Conservation (phyloP, 2,329 filamentous ascomycete species). For the Colletotrichum aenigma region DNA sequence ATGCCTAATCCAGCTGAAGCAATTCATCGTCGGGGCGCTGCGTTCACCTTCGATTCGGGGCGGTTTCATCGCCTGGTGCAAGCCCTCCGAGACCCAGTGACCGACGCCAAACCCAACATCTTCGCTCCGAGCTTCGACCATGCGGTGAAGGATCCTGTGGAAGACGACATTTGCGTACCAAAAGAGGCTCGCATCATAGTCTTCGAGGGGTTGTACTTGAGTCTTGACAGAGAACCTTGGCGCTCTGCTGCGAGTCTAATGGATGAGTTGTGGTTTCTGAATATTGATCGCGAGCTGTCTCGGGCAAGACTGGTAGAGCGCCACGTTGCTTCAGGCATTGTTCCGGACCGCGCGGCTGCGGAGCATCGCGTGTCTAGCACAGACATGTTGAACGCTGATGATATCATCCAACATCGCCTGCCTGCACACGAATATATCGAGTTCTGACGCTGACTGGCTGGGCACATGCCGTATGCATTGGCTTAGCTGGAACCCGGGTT, state of each 20-base stretch:
- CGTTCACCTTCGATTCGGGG: background rate
- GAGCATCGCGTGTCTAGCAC: background rate
- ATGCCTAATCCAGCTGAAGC: background rate
- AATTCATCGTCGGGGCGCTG: background rate
- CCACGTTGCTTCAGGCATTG: background rate
- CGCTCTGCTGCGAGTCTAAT: background rate
- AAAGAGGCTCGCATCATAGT: background rate
- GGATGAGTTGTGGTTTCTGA: background rate
- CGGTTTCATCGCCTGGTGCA: background rate
- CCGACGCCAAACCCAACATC: background rate
- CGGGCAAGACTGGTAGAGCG: background rate
- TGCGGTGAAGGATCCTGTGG: background rate
- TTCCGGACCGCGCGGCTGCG: background rate
- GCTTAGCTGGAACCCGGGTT: fast-evolving
- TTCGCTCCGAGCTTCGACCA: background rate
- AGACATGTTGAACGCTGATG: background rate
- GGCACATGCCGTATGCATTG: background rate
- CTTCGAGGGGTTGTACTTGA: background rate
- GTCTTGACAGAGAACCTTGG: background rate
- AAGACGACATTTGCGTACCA: background rate
- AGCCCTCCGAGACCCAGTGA: background rate
- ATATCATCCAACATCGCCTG: background rate
- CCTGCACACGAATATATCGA: background rate
- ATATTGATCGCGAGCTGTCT: background rate
- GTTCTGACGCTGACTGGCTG: background rate